A percentile compares a stretch with the other conserved stretches of the same genome.
phyloP scores from a whole-genome alignment of 768 basidiomycete species.

The Amanita jacksonii region DNA sequence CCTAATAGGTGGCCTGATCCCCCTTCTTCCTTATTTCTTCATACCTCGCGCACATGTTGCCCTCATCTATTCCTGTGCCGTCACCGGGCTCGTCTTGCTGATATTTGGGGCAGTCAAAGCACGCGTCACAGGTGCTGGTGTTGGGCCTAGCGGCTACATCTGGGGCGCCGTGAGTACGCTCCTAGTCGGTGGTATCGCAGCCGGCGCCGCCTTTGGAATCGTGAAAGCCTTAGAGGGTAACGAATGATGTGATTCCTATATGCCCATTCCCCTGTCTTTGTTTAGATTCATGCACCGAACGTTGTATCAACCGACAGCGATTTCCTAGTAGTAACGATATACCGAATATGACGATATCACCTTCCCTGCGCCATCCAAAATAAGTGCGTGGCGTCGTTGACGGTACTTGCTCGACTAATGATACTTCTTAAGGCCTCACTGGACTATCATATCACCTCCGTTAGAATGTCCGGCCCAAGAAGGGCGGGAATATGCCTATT shows the following conservation, averaged over 20 bases:
- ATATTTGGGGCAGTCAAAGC: slow-evolving; percentile 90
- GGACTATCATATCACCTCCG: too few species aligned
- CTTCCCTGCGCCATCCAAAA: too few species aligned
- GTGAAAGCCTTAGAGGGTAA: slow-evolving; percentile 36
- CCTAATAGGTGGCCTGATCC: slow-evolving; percentile 87
- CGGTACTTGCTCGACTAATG: too few species aligned
- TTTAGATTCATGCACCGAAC: too few species aligned
- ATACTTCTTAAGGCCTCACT: too few species aligned
- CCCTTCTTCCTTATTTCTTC: slow-evolving; percentile 90
- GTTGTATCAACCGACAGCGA: too few species aligned
- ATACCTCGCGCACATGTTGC: slow-evolving; percentile 58
- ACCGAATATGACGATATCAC: too few species aligned
- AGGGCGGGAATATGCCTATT: too few species aligned
- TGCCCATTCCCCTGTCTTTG: too few species aligned
- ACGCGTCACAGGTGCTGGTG: slow-evolving; percentile 75
- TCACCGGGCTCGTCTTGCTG: slow-evolving; percentile 81
- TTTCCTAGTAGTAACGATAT: too few species aligned
- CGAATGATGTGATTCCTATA: neutral
- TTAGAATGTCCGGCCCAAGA: too few species aligned
- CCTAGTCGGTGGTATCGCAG: slow-evolving; percentile 84
- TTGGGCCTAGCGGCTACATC: slow-evolving; percentile 55
- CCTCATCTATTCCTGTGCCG: slow-evolving; percentile 61
- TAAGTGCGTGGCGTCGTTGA: too few species aligned
- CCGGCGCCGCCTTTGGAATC: slow-evolving; percentile 54
- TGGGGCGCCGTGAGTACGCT: slow-evolving; percentile 86